phyloP scores from a whole-genome alignment of 2,329 filamentous ascomycete genomes.

The Metarhizium brunneum region DNA sequence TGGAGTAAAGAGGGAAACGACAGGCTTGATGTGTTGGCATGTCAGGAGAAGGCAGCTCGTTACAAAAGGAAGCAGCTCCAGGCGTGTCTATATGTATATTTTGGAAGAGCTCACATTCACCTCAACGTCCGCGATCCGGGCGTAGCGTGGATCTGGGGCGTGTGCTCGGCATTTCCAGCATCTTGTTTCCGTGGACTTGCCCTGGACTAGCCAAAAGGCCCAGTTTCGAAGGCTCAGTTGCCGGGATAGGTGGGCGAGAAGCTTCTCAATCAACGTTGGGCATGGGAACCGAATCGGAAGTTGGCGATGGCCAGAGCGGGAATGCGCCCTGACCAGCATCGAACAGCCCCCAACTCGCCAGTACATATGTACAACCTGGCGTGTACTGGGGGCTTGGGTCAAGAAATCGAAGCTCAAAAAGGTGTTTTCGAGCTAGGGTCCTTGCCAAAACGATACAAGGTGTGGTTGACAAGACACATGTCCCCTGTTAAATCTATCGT shows the following conservation, averaged over 20 bases:
- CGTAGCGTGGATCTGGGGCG: not conserved
- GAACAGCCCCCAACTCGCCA: no score
- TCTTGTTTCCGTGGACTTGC: slow-evolving; percentile 6
- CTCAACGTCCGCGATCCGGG: not conserved
- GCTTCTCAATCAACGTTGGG: not conserved
- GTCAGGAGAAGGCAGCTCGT: not conserved
- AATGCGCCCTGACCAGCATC: not conserved
- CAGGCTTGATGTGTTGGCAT: not conserved
- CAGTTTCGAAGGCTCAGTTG: slow-evolving; percentile 1
- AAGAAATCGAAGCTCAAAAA: not conserved
- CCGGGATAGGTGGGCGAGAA: not conserved
- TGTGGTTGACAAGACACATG: not conserved
- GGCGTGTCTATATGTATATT: not conserved
- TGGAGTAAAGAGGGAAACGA: not conserved
- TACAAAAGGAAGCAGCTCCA: not conserved
- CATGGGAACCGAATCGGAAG: not conserved
- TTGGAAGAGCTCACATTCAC: not conserved
- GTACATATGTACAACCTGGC: no score
- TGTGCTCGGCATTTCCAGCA: slow-evolving; percentile 6
- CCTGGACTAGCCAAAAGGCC: not conserved
- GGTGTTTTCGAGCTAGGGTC: not conserved
- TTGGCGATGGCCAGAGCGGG: not conserved
- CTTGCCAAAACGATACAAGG: not conserved
- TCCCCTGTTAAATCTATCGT: not conserved
- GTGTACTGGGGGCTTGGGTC: not conserved